Evolutionary conservation across 805 yeast species (phyloP), one percentile per base, ranked within the genome.

Genomic region (Candida wancherniae): DNA sequence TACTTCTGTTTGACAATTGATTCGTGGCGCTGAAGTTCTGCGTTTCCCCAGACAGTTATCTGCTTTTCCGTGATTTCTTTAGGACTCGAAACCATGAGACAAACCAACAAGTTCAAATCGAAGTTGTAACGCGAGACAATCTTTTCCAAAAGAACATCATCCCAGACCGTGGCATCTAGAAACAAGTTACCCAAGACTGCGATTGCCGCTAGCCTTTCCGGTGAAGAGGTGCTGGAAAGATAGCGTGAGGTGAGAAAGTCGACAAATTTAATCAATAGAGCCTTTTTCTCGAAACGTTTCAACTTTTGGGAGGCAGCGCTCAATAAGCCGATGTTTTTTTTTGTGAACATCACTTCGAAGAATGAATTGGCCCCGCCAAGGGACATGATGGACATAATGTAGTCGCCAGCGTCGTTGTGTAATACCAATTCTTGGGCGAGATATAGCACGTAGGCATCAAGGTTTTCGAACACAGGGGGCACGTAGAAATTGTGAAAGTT

Each of bases 1-100:
- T 52, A 47, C 19, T 63, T 69, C 48, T 81, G 90, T 2, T 46
- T 27, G 0, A 50, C 36, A 1, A 65, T 47, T 0, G 78, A 58
- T 6, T 67, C 64, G 15, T 54, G 48, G 28, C 61, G 57, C n/a
- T 73, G 52, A 6, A 53, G 37, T 3, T 47, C 41, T 2, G 47
- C 49, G 31, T 63, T 61, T 2, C 71, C 66, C 57, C 57, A 53
- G 1, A 25, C 15, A 9, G 24, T 26, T 11, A 42, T 15, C 9
- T 26, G 24, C 9, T 31, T 34, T 5, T 11, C n/a, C 4, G 31
- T 11, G 5, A 31, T 11, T 3, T 6, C 19, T 4, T 20, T 15
- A 3, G 34, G 23, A 10, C 22, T 15, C 1, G 25, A 8, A 13
- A 28, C 22, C 12, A 40, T 32, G 7, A 44, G 39, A 6, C 45